Evolutionary conservation across 164 flowering plant species (phyloP), one percentile per base, ranked within the genome.

Genomic region (Amborella trichopoda): DNA sequence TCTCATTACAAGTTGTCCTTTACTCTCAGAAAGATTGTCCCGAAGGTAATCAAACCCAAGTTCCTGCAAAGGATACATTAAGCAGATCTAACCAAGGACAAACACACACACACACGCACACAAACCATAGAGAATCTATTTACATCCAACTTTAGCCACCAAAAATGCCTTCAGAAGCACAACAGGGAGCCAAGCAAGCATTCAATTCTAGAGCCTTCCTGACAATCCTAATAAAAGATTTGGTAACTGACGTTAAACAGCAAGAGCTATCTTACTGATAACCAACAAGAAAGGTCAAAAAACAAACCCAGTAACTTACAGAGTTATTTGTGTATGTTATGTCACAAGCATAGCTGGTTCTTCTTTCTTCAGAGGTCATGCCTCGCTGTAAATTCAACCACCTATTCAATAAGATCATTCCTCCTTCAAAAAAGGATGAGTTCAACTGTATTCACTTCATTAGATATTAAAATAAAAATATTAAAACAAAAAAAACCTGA

Each of bases 31-130:
- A 60, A 93, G 86, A 61, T 93, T 85, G 65, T 93, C 99, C 24
- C 99, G 75, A 18, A 93, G 74, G 65, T 93, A 93, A 74, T 93
- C 99, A 74, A 93, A 93, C 40, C 96, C 99, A 62, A 93, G 89
- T 64, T 93, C 99, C 99, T 91, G 67, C 24, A n/a, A n/a, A 48
- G 41, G 44, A 37, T 37, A 20, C 40, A n/a, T n/a, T n/a, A n/a
- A n/a, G n/a, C n/a, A n/a, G n/a, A n/a, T n/a, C n/a, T n/a, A n/a
- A n/a, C n/a, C n/a, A n/a, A n/a, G n/a, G n/a, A n/a, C n/a, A n/a
- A n/a, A n/a, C n/a, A n/a, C n/a, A n/a, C n/a, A n/a, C n/a, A n/a
- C n/a, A n/a, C n/a, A n/a, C n/a, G n/a, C n/a, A n/a, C n/a, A n/a
- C n/a, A n/a, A n/a, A n/a, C n/a, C n/a, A n/a, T n/a, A n/a, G n/a